Base-by-base conservation (phyloP, 768 basidiomycete species). In the Agaricus blazei region DNA sequence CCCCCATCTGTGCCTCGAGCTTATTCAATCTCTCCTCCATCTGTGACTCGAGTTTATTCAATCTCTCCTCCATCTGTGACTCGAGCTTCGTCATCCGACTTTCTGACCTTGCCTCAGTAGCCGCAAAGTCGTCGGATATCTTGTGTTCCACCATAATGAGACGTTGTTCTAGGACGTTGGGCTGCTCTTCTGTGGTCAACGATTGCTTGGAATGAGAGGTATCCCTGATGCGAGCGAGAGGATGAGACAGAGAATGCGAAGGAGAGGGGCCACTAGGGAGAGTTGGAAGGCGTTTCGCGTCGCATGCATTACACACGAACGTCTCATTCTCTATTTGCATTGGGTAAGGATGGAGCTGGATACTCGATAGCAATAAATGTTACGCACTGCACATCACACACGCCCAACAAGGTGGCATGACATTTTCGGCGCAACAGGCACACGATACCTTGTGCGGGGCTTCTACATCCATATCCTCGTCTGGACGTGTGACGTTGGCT, bases 241-340 rank as follows among this genome's bases (percentile, higher is more conserved):
- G 62, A 59, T 71, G 70, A 15, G 60, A 59, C 40, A 60, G 56
- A 27, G 52, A 54, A 43, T 65, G 65, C 6, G 41, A 51, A 51
- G 56, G 59, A 26, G 51, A 60, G 26, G 60, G 60, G 0, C 64
- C 58, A 29, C 56, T 53, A 48, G 42, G 51, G 14, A 40, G 40
- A 29, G 49, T 40, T 52, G 41, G 41, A 31, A 45, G 23, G 24
- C 62, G 56, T 42, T 60, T 63, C 3, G 48, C 34, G 36, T 67
- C 67, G 51, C 70, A 72, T 4, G 68, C 70, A 6, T 55, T 51
- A 57, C 70, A 72, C 24, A 72, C 58, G 48, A 67, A 69, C 12
- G 63, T 65, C 48, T 68, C 68, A 24, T 59, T 62, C 24, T 62
- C 68, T 71, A 24, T 23, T 9, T 7, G 28, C 24, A 52, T 19